These are phyloP conservation scores for Aspergillus glaucus DNA, from an alignment of 2,329 filamentous ascomycete species.

Conservation along the genomic window DNA sequence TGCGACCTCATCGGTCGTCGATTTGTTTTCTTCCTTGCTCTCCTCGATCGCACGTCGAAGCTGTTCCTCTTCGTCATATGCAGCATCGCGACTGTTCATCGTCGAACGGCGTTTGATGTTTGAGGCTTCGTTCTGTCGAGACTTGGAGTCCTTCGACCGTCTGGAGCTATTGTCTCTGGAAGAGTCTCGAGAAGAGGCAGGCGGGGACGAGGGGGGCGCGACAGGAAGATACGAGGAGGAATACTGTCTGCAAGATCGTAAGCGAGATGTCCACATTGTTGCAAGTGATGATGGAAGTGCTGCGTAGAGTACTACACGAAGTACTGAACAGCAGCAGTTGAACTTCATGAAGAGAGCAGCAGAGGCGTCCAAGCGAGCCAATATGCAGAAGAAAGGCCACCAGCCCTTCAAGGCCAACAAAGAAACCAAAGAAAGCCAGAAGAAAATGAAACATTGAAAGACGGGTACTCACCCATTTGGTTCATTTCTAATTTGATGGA, in stretches of 20 bases:
- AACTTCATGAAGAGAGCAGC: neutral
- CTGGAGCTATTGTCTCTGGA: conserved; percentile 32
- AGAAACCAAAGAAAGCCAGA: neutral
- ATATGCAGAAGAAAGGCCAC: too few species aligned
- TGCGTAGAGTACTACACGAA: neutral
- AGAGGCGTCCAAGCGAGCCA: too few species aligned
- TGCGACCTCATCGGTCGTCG: conserved; percentile 48
- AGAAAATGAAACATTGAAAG: neutral
- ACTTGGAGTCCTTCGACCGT: conserved; percentile 36
- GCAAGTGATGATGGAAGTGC: conserved; percentile 6
- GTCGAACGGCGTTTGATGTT: conserved; percentile 82
- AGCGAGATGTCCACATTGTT: conserved; percentile 14
- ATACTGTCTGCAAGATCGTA: conserved; percentile 46
- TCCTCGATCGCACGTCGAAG: conserved; percentile 86
- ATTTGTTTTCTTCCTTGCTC: conserved; percentile 72
- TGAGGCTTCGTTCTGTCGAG: conserved; percentile 49
- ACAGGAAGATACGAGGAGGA: conserved; percentile 61
- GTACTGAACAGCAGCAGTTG: neutral
- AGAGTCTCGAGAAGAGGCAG: conserved; percentile 38
- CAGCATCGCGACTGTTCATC: conserved; percentile 93
- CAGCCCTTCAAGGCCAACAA: neutral
- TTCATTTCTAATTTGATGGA: conserved; percentile 76
- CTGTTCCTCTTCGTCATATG: conserved; percentile 91
- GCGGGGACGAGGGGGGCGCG: conserved; percentile 42
- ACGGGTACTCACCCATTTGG: conserved; percentile 68